A percentile compares a stretch with the other conserved stretches of the same genome.
Conservation (phyloP, 2,329 filamentous ascomycete species). For the Lachnellula arida region DNA sequence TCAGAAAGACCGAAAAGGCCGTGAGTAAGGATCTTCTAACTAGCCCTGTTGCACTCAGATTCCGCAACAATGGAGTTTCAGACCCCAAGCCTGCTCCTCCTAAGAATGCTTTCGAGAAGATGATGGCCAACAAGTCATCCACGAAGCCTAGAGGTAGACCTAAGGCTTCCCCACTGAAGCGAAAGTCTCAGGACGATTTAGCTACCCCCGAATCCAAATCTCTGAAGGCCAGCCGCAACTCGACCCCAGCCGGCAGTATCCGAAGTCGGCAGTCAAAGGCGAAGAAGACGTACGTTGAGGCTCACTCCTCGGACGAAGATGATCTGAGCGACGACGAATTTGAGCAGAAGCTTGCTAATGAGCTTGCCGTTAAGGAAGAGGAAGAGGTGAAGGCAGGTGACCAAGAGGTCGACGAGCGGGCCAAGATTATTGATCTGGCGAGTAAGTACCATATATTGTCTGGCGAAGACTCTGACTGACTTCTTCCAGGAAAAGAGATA, state of each 20-base stretch:
- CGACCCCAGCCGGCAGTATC: slow-evolving; percentile 58
- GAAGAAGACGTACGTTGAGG: slow-evolving; percentile 44
- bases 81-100: slow-evolving; percentile 13
- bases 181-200: slow-evolving; percentile 44
- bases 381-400: slow-evolving; percentile 39
- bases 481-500: slow-evolving; percentile 68
- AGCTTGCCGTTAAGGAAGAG: slow-evolving; percentile 44
- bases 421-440: slow-evolving; percentile 68
- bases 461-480: slow-evolving; percentile 27
- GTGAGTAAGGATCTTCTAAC: slow-evolving; percentile 25
- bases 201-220: slow-evolving; percentile 58
- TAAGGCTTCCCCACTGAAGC: slow-evolving; percentile 46
- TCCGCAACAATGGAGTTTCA: slow-evolving; percentile 14
- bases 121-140: slow-evolving; percentile 30
- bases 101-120: slow-evolving; percentile 44
- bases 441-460: slow-evolving; percentile 48
- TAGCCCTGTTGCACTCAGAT: slow-evolving; percentile 25
- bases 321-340: slow-evolving; percentile 77
- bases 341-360: slow-evolving; percentile 68
- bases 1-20: slow-evolving; percentile 18
- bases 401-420: slow-evolving; percentile 57
- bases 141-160: slow-evolving; percentile 6
- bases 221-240: slow-evolving; percentile 66
- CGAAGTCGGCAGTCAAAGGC: slow-evolving; percentile 45
- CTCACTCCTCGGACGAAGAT: slow-evolving; percentile 57